These are phyloP conservation scores for Colletotrichum gigasporum DNA, from an alignment of 2,329 filamentous ascomycete genomes.

Conservation along the genomic window DNA sequence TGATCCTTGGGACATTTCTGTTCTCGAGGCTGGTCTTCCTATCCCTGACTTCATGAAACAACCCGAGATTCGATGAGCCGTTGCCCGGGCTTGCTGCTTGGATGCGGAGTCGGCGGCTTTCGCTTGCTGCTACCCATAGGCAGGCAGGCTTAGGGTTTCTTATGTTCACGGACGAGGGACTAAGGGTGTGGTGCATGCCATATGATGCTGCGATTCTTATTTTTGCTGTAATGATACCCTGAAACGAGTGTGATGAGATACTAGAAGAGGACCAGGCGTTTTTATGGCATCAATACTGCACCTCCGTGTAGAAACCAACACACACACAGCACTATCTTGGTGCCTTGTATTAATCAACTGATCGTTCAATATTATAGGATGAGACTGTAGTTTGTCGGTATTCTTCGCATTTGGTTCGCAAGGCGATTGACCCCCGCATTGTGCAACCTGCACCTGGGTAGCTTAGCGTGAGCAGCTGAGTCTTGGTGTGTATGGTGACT, in stretches of 20 bases:
- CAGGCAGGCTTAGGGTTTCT: neutral
- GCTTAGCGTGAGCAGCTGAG: slow-evolving; percentile 24
- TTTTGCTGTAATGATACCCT: slow-evolving; percentile 30
- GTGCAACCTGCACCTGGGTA: neutral
- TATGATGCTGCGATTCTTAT: slow-evolving; percentile 1
- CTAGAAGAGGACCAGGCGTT: neutral
- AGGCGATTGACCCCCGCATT: too few relatives aligned
- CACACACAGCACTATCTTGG: neutral
- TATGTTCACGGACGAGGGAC: neutral
- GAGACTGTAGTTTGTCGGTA: neutral
- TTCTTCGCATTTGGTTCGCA: too few relatives aligned
- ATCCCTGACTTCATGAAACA: slow-evolving; percentile 55
- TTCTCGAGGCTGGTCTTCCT: slow-evolving; percentile 44
- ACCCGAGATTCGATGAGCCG: slow-evolving; percentile 49
- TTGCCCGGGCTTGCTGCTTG: neutral
- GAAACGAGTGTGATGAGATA: neutral
- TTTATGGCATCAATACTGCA: neutral
- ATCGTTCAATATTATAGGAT: neutral
- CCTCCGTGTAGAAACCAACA: neutral
- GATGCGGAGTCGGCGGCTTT: neutral
- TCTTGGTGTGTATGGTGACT: neutral
- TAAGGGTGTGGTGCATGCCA: neutral
- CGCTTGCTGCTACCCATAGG: neutral
- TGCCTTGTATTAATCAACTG: neutral
- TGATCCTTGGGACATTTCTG: slow-evolving; percentile 37